These are phyloP conservation scores for Saccharomycopsis lassenensis DNA, from an alignment of 805 yeast genomes.

Conservation along the genomic window DNA sequence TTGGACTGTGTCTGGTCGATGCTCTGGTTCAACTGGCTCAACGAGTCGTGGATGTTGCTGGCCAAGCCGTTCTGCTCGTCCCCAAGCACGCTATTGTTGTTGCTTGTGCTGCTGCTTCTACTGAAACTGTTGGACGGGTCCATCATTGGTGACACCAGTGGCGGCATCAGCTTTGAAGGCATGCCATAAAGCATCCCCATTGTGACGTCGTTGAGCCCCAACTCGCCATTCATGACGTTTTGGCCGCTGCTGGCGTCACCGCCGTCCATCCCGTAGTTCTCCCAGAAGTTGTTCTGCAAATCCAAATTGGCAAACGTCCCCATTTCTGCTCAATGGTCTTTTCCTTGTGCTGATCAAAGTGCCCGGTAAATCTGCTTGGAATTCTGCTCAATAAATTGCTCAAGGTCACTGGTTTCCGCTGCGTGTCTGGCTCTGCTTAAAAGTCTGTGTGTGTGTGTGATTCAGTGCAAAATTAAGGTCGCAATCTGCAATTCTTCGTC, in stretches of 20 bases:
- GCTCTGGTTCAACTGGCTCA: slow-evolving; percentile 5
- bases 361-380: too few relatives aligned
- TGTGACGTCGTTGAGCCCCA: not conserved
- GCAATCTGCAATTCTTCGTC: too few relatives aligned
- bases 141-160: not conserved
- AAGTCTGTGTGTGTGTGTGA: too few relatives aligned
- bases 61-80: not conserved
- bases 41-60: slow-evolving; percentile 2
- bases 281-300: slow-evolving; percentile 11
- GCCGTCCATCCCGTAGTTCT: slow-evolving; percentile 2
- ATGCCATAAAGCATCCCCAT: not conserved
- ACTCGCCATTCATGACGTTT: not conserved
- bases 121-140: not conserved
- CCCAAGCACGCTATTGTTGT: not conserved
- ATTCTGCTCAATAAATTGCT: too few relatives aligned
- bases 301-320: too few relatives aligned
- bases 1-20: slow-evolving; percentile 13
- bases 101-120: slow-evolving; percentile 2
- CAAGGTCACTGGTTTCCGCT: too few relatives aligned
- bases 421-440: too few relatives aligned
- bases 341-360: too few relatives aligned
- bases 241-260: not conserved
- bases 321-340: too few relatives aligned
- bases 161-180: not conserved
- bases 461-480: too few relatives aligned